These are phyloP conservation scores for Stromatinia cepivora DNA, from an alignment of 2,329 filamentous ascomycete genomes.

Conservation along the genomic window DNA sequence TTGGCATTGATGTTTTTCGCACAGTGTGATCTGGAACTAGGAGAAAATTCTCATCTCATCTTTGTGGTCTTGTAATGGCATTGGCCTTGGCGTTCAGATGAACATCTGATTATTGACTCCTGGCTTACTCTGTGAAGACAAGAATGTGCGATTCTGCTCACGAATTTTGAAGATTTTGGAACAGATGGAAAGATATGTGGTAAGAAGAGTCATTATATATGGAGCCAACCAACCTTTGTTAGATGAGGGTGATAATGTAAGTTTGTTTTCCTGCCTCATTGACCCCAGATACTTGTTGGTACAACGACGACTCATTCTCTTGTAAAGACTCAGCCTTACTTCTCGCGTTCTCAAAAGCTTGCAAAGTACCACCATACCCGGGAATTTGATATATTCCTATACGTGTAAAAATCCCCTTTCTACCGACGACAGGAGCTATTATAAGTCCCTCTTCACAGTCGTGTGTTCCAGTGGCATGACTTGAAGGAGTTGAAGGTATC, in stretches of 20 bases:
- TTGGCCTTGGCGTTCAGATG: not conserved
- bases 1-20: not conserved
- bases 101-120: not conserved
- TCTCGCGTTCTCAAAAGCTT: not conserved
- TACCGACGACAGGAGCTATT: not conserved
- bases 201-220: no score
- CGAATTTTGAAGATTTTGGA: not conserved
- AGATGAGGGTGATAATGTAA: not conserved
- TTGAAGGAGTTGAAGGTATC: not conserved
- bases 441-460: not conserved
- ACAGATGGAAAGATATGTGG: not conserved
- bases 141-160: not conserved
- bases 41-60: not conserved
- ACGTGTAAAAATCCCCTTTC: not conserved
- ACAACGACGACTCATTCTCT: not conserved
- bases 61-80: not conserved
- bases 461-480: not conserved
- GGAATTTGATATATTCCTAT: not conserved
- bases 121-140: not conserved
- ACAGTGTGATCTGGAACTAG: not conserved
- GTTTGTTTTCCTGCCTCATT: not conserved
- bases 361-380: not conserved
- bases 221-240: not conserved
- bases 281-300: not conserved
- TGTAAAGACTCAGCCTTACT: not conserved